A percentile compares a stretch with the other conserved stretches of the same genome.
These are phyloP conservation scores for Mortierella sp. DNA, from an alignment of 371 early-diverging fungal genomes.

Conservation along the genomic window DNA sequence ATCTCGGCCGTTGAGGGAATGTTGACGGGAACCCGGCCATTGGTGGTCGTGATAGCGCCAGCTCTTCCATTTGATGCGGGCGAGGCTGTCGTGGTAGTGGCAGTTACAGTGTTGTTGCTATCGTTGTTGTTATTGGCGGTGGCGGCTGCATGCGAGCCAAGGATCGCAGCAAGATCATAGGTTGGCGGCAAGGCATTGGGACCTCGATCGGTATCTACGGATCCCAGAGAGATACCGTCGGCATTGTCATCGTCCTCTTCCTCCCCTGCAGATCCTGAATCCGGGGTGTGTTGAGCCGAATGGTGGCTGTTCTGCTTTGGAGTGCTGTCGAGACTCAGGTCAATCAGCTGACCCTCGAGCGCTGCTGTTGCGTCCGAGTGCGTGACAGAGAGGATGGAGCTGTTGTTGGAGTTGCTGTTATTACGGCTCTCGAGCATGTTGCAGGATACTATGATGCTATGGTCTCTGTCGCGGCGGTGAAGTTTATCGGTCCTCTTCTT, in stretches of 20 bases:
- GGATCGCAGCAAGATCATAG: conserved; percentile 46
- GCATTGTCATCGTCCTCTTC: conserved; percentile 26
- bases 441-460: too few relatives aligned
- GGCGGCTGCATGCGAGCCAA: conserved; percentile 30
- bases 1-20: conserved; percentile 50
- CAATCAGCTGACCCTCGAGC: conserved; percentile 28
- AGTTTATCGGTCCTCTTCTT: too few relatives aligned
- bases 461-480: too few relatives aligned
- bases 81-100: conserved; percentile 5
- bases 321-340: conserved; percentile 15
- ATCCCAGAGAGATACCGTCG: conserved; percentile 48
- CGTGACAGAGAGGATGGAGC: conserved; percentile 20
- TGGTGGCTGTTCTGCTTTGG: too few relatives aligned
- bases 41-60: conserved; percentile 3
- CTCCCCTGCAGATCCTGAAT: conserved; percentile 12
- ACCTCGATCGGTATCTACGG: conserved; percentile 33
- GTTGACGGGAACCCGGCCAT: conserved; percentile 30
- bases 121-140: conserved; percentile 7
- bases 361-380: conserved; percentile 10
- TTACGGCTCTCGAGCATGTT: conserved; percentile 8
- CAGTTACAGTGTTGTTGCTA: not conserved
- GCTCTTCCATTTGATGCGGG: not conserved
- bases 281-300: not conserved
- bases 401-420: conserved; percentile 8
- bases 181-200: conserved; percentile 43